These are phyloP conservation scores for Penicillium lagena DNA, from an alignment of 495 filamentous ascomycete species.

Conservation along the genomic window DNA sequence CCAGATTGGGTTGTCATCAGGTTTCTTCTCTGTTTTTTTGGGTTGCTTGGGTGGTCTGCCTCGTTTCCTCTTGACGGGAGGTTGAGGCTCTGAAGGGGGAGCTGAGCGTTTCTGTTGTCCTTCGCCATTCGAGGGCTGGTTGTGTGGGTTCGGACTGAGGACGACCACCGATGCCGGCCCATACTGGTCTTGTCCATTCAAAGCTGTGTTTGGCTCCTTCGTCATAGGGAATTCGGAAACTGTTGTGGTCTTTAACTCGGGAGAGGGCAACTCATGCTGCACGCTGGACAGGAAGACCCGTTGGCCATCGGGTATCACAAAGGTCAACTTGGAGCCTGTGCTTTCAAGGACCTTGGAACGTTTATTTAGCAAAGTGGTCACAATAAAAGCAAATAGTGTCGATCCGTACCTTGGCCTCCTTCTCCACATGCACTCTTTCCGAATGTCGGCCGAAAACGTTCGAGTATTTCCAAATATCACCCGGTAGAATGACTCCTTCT, in stretches of 20 bases:
- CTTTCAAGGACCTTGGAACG: conserved; percentile 30
- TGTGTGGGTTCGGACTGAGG: conserved; percentile 3
- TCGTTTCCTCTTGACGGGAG: conserved; percentile 13
- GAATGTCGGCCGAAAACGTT: conserved; percentile 23
- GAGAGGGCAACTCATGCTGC: too few relatives aligned
- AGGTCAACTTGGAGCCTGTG: conserved; percentile 25
- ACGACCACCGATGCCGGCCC: conserved; percentile 5
- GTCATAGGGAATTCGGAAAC: not conserved
- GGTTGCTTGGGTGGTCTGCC: conserved; percentile 10
- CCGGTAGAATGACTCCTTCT: conserved; percentile 38
- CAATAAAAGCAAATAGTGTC: not conserved
- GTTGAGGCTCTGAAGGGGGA: conserved; percentile 7
- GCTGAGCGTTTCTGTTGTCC: conserved; percentile 6
- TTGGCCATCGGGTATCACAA: conserved; percentile 40
- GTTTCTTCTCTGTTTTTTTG: not conserved
- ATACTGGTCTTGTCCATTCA: too few relatives aligned
- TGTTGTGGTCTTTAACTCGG: not conserved
- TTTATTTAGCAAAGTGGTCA: conserved; percentile 2
- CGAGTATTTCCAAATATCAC: conserved; percentile 46
- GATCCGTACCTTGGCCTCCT: conserved; percentile 39
- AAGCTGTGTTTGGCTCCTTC: not conserved
- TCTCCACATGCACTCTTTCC: conserved; percentile 35
- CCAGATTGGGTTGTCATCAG: not conserved
- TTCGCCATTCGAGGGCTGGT: not conserved
- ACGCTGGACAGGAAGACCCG: conserved; percentile 27